Conservation (phyloP, 2,329 filamentous ascomycete genomes). For the Colletotrichum lini region DNA sequence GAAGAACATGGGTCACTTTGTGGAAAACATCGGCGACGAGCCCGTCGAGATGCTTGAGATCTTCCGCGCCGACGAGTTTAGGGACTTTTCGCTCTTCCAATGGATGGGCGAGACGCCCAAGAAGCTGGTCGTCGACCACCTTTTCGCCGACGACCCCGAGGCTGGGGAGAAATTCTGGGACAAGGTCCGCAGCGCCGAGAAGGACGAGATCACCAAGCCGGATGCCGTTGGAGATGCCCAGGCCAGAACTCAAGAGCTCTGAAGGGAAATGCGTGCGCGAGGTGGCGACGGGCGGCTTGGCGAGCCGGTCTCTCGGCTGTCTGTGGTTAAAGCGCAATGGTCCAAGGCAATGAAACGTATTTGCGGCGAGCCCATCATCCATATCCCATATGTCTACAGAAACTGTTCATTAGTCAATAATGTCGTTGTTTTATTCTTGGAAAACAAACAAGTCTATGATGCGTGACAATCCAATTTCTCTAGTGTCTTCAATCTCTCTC, state of each 20-base stretch:
- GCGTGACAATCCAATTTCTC: too few species aligned
- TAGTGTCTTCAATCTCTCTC: too few species aligned
- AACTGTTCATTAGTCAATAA: constrained; percentile 22
- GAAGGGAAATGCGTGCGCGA: constrained; percentile 6
- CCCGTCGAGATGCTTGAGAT: constrained; percentile 83
- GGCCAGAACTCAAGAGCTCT: constrained; percentile 27
- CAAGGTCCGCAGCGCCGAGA: constrained; percentile 73
- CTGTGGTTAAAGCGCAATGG: constrained; percentile 9
- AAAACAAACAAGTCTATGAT: background rate
- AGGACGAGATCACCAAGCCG: constrained; percentile 64
- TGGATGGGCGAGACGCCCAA: constrained; percentile 82
- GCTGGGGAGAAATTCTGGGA: constrained; percentile 74
- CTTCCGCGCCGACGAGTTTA: constrained; percentile 79
- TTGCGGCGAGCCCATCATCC: background rate
- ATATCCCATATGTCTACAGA: constrained; percentile 1
- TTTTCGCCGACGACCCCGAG: constrained; percentile 75
- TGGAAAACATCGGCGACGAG: constrained; percentile 84
- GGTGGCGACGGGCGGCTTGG: constrained; percentile 7
- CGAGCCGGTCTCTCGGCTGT: background rate
- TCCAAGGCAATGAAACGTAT: constrained; percentile 26
- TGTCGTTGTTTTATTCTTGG: background rate
- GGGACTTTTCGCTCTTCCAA: constrained; percentile 82
- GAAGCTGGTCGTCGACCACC: constrained; percentile 75
- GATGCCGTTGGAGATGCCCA: constrained; percentile 5
- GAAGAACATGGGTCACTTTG: constrained; percentile 83